A percentile compares a stretch with the other conserved stretches of the same genome.
Conservation (phyloP, 257 asterid genomes). For the Paraleonurus japonicus region DNA sequence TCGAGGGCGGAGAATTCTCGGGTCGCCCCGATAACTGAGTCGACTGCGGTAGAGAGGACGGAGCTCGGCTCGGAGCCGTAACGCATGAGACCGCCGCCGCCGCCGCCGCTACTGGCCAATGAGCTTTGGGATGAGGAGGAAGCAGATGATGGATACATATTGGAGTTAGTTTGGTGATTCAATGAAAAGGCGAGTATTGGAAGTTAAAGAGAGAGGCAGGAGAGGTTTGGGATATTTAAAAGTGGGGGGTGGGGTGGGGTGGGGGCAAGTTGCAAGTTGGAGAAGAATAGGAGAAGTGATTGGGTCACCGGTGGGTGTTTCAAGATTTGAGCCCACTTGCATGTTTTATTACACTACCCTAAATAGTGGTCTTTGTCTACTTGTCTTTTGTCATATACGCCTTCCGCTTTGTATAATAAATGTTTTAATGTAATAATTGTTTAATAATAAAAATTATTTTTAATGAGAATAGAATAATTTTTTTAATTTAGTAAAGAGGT, state of each 20-base stretch:
- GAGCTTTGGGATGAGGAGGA: constrained; percentile 71
- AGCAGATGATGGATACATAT: constrained; percentile 67
- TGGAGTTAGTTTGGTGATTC: not conserved
- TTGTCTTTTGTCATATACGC: constrained; percentile 18
- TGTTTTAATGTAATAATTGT: too few relatives aligned
- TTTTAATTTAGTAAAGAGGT: too few relatives aligned
- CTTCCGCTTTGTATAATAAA: too few relatives aligned
- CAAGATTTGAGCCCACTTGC: constrained; percentile 26
- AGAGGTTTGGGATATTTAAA: not conserved
- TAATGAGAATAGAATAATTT: too few relatives aligned
- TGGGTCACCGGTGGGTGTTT: constrained; percentile 31
- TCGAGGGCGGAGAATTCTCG: constrained; percentile 43
- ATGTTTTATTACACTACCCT: not conserved
- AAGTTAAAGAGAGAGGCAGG: constrained; percentile 25
- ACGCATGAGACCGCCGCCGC: constrained; percentile 48
- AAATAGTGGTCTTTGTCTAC: constrained; percentile 8
- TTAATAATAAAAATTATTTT: too few relatives aligned
- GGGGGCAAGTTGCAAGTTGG: constrained; percentile 33
- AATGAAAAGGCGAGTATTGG: not conserved
- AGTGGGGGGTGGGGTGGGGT: not conserved
- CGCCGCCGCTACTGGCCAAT: constrained; percentile 26
- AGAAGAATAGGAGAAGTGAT: constrained; percentile 27
- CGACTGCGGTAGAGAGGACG: constrained; percentile 49
- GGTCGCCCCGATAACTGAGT: constrained; percentile 40
- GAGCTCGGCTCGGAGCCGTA: constrained; percentile 80